These are phyloP conservation scores for Aspergillus pseudoviridinutans DNA, from an alignment of 2,329 filamentous ascomycete species.

Conservation along the genomic window DNA sequence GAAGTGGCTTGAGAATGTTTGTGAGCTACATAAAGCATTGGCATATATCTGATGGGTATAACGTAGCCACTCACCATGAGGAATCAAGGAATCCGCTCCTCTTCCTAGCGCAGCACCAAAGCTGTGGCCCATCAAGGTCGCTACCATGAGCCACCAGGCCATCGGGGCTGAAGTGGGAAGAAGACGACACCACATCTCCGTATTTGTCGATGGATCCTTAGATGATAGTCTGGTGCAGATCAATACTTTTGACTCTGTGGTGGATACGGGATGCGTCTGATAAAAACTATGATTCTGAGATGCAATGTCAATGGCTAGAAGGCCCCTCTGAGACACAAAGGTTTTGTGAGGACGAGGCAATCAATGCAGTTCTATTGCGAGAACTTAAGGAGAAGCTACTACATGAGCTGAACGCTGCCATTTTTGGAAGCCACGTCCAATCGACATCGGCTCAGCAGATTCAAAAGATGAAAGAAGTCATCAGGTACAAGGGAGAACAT, in stretches of 20 bases:
- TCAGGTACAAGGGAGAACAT: background rate
- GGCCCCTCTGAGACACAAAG: background rate
- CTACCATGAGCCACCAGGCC: background rate
- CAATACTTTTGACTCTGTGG: background rate
- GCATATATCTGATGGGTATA: background rate
- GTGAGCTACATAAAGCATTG: background rate
- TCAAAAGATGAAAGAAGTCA: background rate
- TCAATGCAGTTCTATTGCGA: background rate
- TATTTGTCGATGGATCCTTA: background rate
- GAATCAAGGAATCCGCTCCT: background rate
- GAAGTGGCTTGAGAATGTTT: background rate
- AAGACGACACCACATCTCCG: background rate
- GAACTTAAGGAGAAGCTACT: background rate
- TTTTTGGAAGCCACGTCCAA: background rate
- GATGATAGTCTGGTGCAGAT: background rate
- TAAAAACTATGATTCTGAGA: background rate
- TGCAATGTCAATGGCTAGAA: background rate
- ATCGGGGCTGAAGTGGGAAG: background rate
- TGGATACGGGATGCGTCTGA: background rate
- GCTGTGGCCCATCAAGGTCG: background rate
- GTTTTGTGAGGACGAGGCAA: background rate
- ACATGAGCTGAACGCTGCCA: background rate
- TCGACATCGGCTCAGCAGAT: background rate
- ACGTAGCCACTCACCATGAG: background rate
- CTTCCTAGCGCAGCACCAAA: background rate